Evolutionary conservation across 306 rosid genomes (phyloP).

Genomic region (Sophora flavescens): DNA sequence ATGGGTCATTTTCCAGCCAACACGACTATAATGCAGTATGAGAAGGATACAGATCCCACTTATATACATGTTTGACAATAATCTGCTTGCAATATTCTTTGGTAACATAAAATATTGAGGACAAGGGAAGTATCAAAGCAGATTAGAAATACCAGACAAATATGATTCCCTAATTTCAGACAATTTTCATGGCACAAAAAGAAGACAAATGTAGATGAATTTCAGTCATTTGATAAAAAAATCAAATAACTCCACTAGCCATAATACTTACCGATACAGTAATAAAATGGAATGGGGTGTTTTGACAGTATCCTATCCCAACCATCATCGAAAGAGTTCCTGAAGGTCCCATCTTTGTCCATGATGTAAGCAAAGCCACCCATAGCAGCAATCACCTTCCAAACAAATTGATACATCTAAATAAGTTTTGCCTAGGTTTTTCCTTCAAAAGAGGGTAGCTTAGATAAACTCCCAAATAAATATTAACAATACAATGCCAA

Average conservation of each 20-base stretch:
- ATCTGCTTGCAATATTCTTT: neutral
- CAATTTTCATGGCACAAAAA: neutral
- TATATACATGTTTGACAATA: neutral
- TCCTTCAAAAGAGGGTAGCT: neutral
- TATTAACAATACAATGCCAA: slow-evolving; percentile 5
- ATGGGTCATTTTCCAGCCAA: slow-evolving; percentile 19
- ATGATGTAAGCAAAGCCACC: slow-evolving; percentile 91
- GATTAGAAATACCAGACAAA: slow-evolving; percentile 18
- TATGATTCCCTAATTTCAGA: slow-evolving; percentile 8
- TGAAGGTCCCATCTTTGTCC: slow-evolving; percentile 96
- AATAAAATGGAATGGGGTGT: slow-evolving; percentile 97
- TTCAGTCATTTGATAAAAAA: slow-evolving; percentile 12
- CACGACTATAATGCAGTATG: slow-evolving; percentile 10
- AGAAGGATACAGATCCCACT: neutral
- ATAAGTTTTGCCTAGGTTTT: slow-evolving; percentile 27
- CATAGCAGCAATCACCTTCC: slow-evolving; percentile 83
- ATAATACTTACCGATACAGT: slow-evolving; percentile 78
- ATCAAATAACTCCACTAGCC: slow-evolving; percentile 6
- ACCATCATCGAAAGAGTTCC: slow-evolving; percentile 93
- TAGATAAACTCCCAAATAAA: neutral
- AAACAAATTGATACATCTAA: slow-evolving; percentile 35
- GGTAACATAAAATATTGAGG: slow-evolving; percentile 11
- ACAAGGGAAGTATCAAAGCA: slow-evolving; percentile 36
- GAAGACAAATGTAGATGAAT: slow-evolving; percentile 22
- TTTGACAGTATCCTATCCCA: slow-evolving; percentile 97